Percentiles rank a stretch among this genome's conserved stretches.
phyloP scores from a whole-genome alignment of 306 rosid species.

The Cucumis sativus region Cucumber_9930_V3 NC_026658.2:13945001-13945500 shows the following conservation, averaged over 20 bases:
- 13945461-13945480: conserved; percentile 30
- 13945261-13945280: conserved; percentile 20
- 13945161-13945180: conserved; percentile 23
- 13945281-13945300: conserved; percentile 8
- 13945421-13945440: conserved; percentile 28
- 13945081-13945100: conserved; percentile 26
- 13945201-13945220: conserved; percentile 25
- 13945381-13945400: too few species aligned
- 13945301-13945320: background rate
- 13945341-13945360: too few species aligned
- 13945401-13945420: conserved; percentile 37
- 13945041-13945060: too few species aligned
- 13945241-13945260: conserved; percentile 12
- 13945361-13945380: background rate
- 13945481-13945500: conserved; percentile 17
- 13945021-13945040: too few species aligned
- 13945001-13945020: too few species aligned
- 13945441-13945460: conserved; percentile 59
- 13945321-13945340: too few species aligned
- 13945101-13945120: conserved; percentile 25
- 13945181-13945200: conserved; percentile 41
- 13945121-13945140: conserved; percentile 21
- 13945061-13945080: conserved; percentile 16
- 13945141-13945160: conserved; percentile 21
- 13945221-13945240: background rate